Percentiles rank a stretch among this genome's conserved stretches.
Evolutionary conservation across 495 filamentous ascomycete genomes (phyloP).

Genomic region (Aspergillus avenaceus): DNA sequence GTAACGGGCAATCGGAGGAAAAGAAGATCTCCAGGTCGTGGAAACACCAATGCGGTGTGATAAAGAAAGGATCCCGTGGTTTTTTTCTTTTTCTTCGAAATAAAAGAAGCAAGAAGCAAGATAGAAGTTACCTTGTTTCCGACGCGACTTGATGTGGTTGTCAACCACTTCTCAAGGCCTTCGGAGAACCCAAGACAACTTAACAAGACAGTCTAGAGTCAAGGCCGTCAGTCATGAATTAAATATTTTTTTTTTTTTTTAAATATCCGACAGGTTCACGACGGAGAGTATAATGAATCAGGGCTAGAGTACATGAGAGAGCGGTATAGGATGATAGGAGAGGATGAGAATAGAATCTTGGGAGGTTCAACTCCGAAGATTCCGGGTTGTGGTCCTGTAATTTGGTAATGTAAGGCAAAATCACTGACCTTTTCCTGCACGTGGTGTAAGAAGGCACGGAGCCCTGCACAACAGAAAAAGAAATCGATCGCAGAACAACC

Average conservation of each 20-base stretch:
- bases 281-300: background rate
- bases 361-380: background rate
- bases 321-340: background rate
- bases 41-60: slow-evolving; percentile 7
- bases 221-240: too few relatives aligned
- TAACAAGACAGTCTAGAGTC: too few relatives aligned
- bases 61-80: background rate
- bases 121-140: too few relatives aligned
- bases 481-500: background rate
- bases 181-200: too few relatives aligned
- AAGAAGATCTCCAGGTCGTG: slow-evolving; percentile 13
- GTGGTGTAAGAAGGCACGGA: background rate
- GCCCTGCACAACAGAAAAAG: background rate
- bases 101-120: too few relatives aligned
- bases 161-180: too few relatives aligned
- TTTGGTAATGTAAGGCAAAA: background rate
- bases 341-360: background rate
- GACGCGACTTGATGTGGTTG: too few relatives aligned
- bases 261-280: too few relatives aligned
- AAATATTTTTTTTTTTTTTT: too few relatives aligned
- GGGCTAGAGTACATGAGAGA: background rate
- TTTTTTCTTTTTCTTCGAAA: background rate
- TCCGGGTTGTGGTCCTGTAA: background rate
- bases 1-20: slow-evolving; percentile 22
- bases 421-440: background rate